Percentiles rank a stretch among this genome's conserved stretches.
Evolutionary conservation across 768 basidiomycete genomes (phyloP).

Genomic region (Lyophyllum atratum): DNA sequence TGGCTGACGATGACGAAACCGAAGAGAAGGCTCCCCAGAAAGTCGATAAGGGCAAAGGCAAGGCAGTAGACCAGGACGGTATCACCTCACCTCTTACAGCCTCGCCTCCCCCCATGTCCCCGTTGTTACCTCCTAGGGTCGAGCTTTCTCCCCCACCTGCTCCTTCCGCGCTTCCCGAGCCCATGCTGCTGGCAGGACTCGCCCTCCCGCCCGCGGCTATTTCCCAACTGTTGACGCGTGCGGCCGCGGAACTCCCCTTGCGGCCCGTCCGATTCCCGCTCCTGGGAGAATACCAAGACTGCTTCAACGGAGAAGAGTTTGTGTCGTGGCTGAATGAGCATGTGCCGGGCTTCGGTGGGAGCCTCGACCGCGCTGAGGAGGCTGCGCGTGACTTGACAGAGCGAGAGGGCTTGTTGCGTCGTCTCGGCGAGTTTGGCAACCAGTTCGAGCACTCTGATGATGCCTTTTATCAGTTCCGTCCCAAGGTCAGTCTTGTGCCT

Average conservation of each 20-base stretch:
- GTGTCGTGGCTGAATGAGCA: constrained; percentile 81
- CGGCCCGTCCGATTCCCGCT: constrained; percentile 75
- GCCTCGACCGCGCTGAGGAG: constrained; percentile 77
- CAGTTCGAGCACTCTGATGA: constrained; percentile 76
- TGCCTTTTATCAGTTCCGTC: constrained; percentile 83
- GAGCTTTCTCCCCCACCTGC: constrained; percentile 29
- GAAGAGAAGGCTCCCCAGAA: constrained; percentile 47
- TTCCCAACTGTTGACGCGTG: constrained; percentile 69
- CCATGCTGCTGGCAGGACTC: constrained; percentile 77
- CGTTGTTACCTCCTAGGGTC: constrained; percentile 54
- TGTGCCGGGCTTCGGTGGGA: constrained; percentile 77
- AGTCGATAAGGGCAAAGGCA: constrained; percentile 86
- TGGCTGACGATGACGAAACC: constrained; percentile 31
- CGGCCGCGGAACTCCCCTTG: constrained; percentile 71
- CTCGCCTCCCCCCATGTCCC: constrained; percentile 68
- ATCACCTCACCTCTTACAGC: constrained; percentile 34
- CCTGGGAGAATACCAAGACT: constrained; percentile 81
- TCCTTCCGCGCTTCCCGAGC: constrained; percentile 42
- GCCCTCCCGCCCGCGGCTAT: constrained; percentile 64
- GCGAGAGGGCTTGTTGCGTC: constrained; percentile 61
- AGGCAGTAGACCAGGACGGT: constrained; percentile 46
- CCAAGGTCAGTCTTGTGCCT: constrained; percentile 52
- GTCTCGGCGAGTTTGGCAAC: constrained; percentile 84
- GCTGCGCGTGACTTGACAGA: constrained; percentile 65
- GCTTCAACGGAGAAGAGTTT: constrained; percentile 89